Base-by-base conservation (phyloP, 768 basidiomycete species). In the Dendrothele bispora region DNA sequence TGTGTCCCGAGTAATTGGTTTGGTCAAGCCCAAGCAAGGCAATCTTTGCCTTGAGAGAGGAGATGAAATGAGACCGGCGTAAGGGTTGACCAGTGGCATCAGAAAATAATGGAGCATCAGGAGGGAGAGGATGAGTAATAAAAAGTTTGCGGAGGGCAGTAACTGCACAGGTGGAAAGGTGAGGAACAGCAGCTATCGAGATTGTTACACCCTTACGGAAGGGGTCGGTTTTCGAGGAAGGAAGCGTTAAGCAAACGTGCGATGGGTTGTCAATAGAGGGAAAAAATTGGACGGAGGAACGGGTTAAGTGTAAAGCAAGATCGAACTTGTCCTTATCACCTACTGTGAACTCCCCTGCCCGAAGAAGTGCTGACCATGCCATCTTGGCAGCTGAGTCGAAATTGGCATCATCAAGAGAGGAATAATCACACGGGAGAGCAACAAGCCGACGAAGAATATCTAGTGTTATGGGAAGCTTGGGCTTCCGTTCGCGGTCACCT, bases 211-310 rank as follows among this genome's bases (percentile, higher is more conserved):
- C 61, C 29, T 53, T 52, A 6, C 65, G 51, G 46, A 71, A 72
- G 1, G 66, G 67, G 54, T 70, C 65, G 4, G 67, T 70, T 44
- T 72, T 72, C 2, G 69, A 72, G 2, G 58, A 51, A 5, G 68
- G 66, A 1, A 72, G 55, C 7, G 55, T 55, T 27, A 69, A 54
- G 12, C 37, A 34, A 22, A 64, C 20, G 35, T 63, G 59, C 1
- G 57, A 57, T 10, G 64, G 54, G 15, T 53, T 37, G 2, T 56
- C 49, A 18, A 44, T 17, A 7, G 43, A 44, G 4, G 43, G 43
- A 20, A 34, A 4, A 20, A 44, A 44, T 32, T 34, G 43, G n/a
- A 44, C 20, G 17, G 43, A 44, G 20, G 26, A 27, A 5, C 28
- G 43, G 24, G 43, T 44, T n/a, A 69, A 57, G 29, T 53, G 48